phyloP scores from a whole-genome alignment of 345 rosid genomes.

The Laguncularia racemosa region DNA sequence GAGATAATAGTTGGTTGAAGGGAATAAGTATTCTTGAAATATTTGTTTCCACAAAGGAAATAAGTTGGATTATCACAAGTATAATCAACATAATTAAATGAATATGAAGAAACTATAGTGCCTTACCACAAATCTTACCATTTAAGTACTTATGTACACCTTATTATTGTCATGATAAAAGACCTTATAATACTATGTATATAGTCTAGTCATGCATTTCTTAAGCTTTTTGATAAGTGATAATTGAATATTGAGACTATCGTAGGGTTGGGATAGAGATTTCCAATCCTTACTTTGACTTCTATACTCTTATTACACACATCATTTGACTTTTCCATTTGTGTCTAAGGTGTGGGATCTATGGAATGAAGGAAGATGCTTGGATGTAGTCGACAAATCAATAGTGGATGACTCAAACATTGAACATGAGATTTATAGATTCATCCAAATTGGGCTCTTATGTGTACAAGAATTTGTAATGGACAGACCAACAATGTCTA shows the following conservation, averaged over 20 bases:
- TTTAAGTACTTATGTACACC: too few relatives aligned
- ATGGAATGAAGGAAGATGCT: conserved; percentile 28
- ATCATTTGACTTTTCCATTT: not conserved
- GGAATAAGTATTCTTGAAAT: too few relatives aligned
- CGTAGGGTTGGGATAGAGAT: too few relatives aligned
- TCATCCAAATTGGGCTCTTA: conserved; percentile 51
- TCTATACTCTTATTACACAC: too few relatives aligned
- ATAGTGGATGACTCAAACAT: conserved; percentile 14
- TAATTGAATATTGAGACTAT: not conserved
- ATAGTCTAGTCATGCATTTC: not conserved
- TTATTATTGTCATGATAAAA: too few relatives aligned
- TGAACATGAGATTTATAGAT: conserved; percentile 25
- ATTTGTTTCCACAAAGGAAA: too few relatives aligned
- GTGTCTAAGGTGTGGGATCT: conserved; percentile 44
- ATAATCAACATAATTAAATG: too few relatives aligned
- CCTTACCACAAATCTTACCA: too few relatives aligned
- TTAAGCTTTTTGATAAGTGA: not conserved
- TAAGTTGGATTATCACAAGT: too few relatives aligned
- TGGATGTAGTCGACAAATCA: conserved; percentile 25
- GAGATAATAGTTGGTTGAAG: too few relatives aligned
- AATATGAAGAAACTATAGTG: too few relatives aligned
- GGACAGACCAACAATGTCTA: conserved; percentile 45
- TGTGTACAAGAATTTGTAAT: conserved; percentile 49
- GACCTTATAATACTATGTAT: too few relatives aligned
- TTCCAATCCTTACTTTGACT: not conserved